Conservation (phyloP, 2,329 filamentous ascomycete genomes). For the Verticillium nonalfalfae region DNA sequence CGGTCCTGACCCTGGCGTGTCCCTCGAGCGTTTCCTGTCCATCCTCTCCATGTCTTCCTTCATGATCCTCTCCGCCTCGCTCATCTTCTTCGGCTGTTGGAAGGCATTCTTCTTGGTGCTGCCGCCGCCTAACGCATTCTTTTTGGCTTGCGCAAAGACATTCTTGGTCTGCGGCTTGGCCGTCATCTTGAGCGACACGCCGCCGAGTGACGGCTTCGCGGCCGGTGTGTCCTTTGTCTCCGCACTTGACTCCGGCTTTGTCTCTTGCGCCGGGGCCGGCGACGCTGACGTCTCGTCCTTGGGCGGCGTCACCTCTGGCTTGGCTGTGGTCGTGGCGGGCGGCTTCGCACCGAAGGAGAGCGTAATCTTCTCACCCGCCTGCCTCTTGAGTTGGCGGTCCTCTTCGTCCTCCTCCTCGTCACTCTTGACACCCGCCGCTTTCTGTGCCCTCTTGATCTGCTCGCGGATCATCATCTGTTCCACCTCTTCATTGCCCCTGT, state of each 20-base stretch:
- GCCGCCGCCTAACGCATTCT: constrained; percentile 58
- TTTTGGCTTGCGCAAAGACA: constrained; percentile 61
- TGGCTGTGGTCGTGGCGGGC: constrained; percentile 10
- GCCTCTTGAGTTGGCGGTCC: constrained; percentile 46
- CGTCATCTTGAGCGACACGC: constrained; percentile 59
- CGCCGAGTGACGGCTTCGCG: constrained; percentile 11
- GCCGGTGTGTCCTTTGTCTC: constrained; percentile 9
- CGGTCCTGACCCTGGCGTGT: constrained; percentile 33
- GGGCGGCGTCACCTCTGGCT: constrained; percentile 9
- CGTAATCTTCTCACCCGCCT: constrained; percentile 71
- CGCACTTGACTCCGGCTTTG: constrained; percentile 4
- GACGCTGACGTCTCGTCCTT: constrained; percentile 14
- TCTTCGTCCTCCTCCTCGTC: constrained; percentile 33
- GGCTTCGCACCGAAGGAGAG: constrained; percentile 55
- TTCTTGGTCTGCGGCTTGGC: constrained; percentile 67
- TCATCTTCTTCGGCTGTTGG: constrained; percentile 74
- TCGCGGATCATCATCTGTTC: constrained; percentile 78
- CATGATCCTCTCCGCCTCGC: constrained; percentile 85
- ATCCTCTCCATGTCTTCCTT: constrained; percentile 74
- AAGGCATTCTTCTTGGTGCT: constrained; percentile 49
- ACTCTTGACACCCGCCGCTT: constrained; percentile 42
- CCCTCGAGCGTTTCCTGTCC: constrained; percentile 59
- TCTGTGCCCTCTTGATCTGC: constrained; percentile 73
- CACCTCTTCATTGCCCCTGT: constrained; percentile 84
- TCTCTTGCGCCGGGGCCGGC: constrained; percentile 3